Base-by-base conservation (phyloP, 257 asterid species). In the Marsdenia floribunda region DNA sequence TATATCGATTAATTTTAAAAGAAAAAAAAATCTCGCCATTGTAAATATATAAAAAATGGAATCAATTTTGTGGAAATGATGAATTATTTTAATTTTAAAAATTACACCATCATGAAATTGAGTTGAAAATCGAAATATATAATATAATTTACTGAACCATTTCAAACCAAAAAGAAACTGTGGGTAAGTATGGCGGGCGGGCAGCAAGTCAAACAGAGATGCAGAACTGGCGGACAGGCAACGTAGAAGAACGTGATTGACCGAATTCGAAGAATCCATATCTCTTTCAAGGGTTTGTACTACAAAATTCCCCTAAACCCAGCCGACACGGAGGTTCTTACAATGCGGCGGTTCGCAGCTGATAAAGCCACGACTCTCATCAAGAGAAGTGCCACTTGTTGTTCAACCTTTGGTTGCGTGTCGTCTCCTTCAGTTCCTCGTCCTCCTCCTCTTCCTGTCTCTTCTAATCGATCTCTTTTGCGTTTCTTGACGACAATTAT, bases 271-370 rank as follows among this genome's bases (percentile, higher is more conserved):
- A 52, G 12, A 8, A 44, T 7, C 49, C 49, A 6, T 44, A 44
- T 1, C 49, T 7, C 10, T 44, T 44, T 6, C 49, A 8, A 7
- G 49, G 49, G 49, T 44, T 44, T 44, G 49, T 44, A 44, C 49
- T 38, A 1, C 1, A 4, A 52, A 52, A 14, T 16, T 16, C 50
- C 7, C 33, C 37, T 4, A 47, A 68, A n/a, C 68, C 13, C 24
- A 22, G n/a, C 40, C 12, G 47, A 35, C 21, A 15, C 4, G 21
- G 9, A 52, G 0, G 12, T 3, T 60, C 16, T 55, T 38, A 72
- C 53, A 26, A 90, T 92, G 98, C 91, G 92, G 88, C 86, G 89
- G 87, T 87, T 89, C 68, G 88, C 81, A 78, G 84, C 87, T 29
- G 86, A 84, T 47, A 83, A 73, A 72, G 69, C 91, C 69, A 86